These are phyloP conservation scores for Dendrocalamus sinicus DNA, from an alignment of 176 grass and related monocot species.

Conservation along the genomic window DNA sequence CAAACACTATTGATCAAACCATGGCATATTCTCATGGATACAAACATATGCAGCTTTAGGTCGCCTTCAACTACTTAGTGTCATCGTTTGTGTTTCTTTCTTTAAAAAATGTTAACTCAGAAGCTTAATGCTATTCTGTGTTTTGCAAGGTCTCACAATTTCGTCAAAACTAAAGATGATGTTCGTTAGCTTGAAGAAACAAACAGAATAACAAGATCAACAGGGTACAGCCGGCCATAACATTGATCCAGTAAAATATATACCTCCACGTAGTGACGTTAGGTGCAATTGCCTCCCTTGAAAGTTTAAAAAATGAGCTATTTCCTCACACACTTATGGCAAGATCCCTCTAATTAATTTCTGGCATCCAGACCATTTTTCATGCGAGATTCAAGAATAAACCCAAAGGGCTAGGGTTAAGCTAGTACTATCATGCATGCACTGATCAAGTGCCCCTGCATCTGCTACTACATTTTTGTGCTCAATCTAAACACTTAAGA, in stretches of 20 bases:
- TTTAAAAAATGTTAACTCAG: neutral
- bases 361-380: neutral
- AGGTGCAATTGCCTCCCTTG: neutral
- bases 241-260: neutral
- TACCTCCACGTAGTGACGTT: neutral
- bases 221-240: neutral
- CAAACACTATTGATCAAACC: neutral
- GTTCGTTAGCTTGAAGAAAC: neutral
- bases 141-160: neutral
- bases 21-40: conserved; percentile 17
- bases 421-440: no score
- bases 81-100: neutral
- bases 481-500: neutral
- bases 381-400: neutral
- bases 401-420: no score
- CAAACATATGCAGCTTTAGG: neutral
- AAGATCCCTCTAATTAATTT: neutral
- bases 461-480: neutral
- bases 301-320: no score
- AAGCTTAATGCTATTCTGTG: neutral
- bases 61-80: neutral
- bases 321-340: neutral
- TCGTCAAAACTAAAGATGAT: neutral
- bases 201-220: neutral
- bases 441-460: neutral